Evolutionary conservation across 495 filamentous ascomycete species (phyloP).

Genomic region (Penicillium simplicissimum): DNA sequence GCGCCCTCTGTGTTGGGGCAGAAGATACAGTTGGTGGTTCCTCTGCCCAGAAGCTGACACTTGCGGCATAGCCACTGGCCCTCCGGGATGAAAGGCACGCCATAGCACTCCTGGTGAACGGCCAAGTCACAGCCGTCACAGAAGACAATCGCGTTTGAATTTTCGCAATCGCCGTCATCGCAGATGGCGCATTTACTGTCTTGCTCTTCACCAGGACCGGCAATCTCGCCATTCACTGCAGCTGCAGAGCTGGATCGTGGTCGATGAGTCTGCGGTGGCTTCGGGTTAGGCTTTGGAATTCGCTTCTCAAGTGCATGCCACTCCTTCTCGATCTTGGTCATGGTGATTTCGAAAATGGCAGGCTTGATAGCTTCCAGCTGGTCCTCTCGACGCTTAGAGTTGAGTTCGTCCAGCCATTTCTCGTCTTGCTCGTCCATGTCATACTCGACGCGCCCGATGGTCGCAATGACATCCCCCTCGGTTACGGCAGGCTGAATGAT

Average conservation of each 20-base stretch:
- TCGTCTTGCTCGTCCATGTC: conserved; percentile 99
- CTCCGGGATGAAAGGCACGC: conserved; percentile 97
- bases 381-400: conserved; percentile 68
- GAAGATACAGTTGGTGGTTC: conserved; percentile 94
- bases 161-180: conserved; percentile 98
- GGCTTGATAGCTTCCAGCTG: conserved; percentile 81
- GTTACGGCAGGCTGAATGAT: conserved; percentile 54
- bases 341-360: conserved; percentile 93
- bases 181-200: conserved; percentile 98
- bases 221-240: conserved; percentile 86
- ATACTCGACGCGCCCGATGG: conserved; percentile 86
- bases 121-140: conserved; percentile 97
- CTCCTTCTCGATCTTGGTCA: conserved; percentile 98
- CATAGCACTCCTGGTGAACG: conserved; percentile 99
- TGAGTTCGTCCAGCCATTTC: conserved; percentile 87
- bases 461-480: conserved; percentile 62
- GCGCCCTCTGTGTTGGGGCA: conserved; percentile 97
- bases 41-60: conserved; percentile 91
- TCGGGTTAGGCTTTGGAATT: conserved; percentile 94
- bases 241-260: conserved; percentile 89
- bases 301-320: conserved; percentile 95
- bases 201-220: conserved; percentile 82
- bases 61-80: conserved; percentile 98
- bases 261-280: conserved; percentile 88
- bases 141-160: conserved; percentile 99